Evolutionary conservation across 257 asterid genomes (phyloP), one percentile per base, ranked within the genome.

Genomic region (Misopates orontium): DNA sequence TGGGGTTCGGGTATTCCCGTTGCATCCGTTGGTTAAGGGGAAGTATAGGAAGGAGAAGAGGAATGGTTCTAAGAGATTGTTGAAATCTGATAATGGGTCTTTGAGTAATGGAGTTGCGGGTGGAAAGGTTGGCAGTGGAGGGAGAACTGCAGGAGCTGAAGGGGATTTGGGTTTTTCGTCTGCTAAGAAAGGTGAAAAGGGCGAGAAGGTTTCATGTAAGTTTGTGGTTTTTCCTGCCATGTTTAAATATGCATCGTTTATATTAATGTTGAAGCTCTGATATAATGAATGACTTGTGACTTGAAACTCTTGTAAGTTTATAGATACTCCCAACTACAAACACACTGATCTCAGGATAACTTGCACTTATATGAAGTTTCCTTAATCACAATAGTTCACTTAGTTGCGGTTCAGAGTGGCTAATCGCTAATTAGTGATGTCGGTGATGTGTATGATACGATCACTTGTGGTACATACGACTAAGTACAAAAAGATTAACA

Each of bases 1-100:
- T 55, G 97, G 97, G 69, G 96, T 88, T 66, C 75, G 96, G 82
- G 70, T 86, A 65, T 82, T 83, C 23, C 85, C 85, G 4, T 57
- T 91, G 63, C 80, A 81, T 67, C 80, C 78, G 14, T 66, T 91
- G 72, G 73, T 88, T 44, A 88, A 88, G 70, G 93, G 93, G 15
- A 84, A 69, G 73, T 75, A 64, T 45, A 78, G 74, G 52, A 85
- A 77, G 71, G 86, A 81, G 56, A 79, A 62, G 81, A 79, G 72
- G 70, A 60, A 62, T 55, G 77, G 76, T 25, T 21, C 28, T 11
- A 79, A 51, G 59, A 74, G 71, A 51, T 41, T 45, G 39, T 45
- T 16, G 67, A 78, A 74, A 64, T 64, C 71, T 63, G 82, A 66
- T 17, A 75, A 77, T 63, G 87, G 85, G 10, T 8, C 12, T 10